phyloP scores from a whole-genome alignment of 257 asterid species.

The Jacaranda mimosifolia region DNA sequence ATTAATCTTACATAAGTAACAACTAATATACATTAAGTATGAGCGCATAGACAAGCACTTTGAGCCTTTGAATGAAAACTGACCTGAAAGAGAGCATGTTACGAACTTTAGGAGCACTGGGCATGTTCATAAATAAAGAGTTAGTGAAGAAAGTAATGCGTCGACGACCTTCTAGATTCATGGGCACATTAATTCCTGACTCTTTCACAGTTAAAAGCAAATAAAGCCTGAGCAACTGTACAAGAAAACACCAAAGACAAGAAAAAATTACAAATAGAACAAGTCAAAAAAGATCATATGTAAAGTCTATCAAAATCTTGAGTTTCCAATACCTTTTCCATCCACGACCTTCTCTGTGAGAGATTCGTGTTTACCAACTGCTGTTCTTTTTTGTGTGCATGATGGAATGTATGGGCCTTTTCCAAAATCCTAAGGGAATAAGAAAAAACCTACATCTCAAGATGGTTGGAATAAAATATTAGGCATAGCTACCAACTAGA shows the following conservation, averaged over 20 bases:
- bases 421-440: constrained; percentile 61
- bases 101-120: constrained; percentile 93
- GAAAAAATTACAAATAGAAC: constrained; percentile 18
- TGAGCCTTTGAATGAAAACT: constrained; percentile 44
- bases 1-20: constrained; percentile 18
- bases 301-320: constrained; percentile 28
- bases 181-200: constrained; percentile 94
- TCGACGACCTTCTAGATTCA: constrained; percentile 93
- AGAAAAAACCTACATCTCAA: constrained; percentile 31
- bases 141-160: constrained; percentile 94
- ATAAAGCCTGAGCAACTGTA: constrained; percentile 92
- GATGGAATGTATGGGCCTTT: constrained; percentile 49
- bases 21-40: constrained; percentile 24
- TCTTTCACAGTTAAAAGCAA: constrained; percentile 95
- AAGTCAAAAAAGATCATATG: constrained; percentile 6
- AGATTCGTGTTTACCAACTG: constrained; percentile 73
- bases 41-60: constrained; percentile 31
- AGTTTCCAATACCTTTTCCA: constrained; percentile 78
- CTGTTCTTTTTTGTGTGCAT: constrained; percentile 66
- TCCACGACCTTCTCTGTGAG: constrained; percentile 65
- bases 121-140: constrained; percentile 97
- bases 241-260: constrained; percentile 15
- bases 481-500: constrained; percentile 19
- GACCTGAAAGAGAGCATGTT: constrained; percentile 98
- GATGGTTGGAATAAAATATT: constrained; percentile 35